Base-by-base conservation (phyloP, 179 eudicot species). In the Nepenthes alata region DNA sequence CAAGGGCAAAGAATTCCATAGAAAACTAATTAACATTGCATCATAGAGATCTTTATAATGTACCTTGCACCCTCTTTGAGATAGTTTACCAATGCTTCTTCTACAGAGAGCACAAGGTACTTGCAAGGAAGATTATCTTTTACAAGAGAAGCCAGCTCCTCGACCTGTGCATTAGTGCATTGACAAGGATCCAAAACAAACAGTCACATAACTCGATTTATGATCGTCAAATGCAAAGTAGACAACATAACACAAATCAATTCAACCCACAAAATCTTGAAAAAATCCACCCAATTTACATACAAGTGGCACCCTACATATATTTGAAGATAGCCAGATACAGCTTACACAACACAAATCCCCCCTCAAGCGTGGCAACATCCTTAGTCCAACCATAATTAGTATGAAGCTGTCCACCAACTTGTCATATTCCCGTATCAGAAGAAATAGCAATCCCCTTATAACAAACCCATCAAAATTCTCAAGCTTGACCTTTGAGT, bases 121-220 rank as follows among this genome's bases (percentile, higher is more conserved):
- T 80, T 89, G 88, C 90, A 81, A 8, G 82, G 80, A 55, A 78
- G 80, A 70, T 93, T 93, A 67, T 89, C 95, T 63, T 84, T 89
- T 13, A 91, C 63, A 25, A 91, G 95, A 70, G 73, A 91, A 67
- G 96, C 98, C 74, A 91, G 78, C 70, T 91, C 98, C 78, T 91
- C 95, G 72, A 86, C 95, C 98, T 91, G 80, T 74, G 67, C 37
- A 55, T 5, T 34, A 1, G 25, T 34, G 41, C 37, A 13, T 15
- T 11, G 9, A 35, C 4, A 48, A 41, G 9, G 51, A 51, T 44
- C 12, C 11, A 47, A 14, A 16, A 52, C 50, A 14, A 57, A 12
- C 2, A 16, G 55, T 5, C 5, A 56, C 0, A 48, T 2, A 48
- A 11, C 10, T 48, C 15, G 6, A 52, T 2, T 4, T 25, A 52